Base-by-base conservation (phyloP, 2,329 filamentous ascomycete species). In the Capronia epimyces region DNA sequence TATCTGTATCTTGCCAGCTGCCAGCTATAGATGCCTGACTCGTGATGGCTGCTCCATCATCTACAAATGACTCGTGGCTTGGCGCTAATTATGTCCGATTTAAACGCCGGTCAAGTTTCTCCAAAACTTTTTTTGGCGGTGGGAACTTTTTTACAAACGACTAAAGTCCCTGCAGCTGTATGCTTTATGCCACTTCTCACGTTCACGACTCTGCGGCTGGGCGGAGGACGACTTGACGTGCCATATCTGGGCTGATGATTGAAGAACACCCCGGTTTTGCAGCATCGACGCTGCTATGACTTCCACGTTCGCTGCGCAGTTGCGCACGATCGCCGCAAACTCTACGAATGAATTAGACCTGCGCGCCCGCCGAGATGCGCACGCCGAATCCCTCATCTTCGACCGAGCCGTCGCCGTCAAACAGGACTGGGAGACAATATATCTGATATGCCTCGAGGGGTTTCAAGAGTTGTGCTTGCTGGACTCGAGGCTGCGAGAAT, bases 351-450 rank as follows among this genome's bases (percentile, higher is more conserved):
- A 91, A 61, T 81, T 97, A 64, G 88, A 97, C 67, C 79, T 95
- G 62, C 95, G 94, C 72, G 88, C 90, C 64, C 89, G 96, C 73
- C 91, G 89, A 70, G 82, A 86, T 55, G 83, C 88, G 57, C 93
- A 98, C 72, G 88, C 88, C 59, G 91, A 96, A 70, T 98, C 93
- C 46, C 75, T 99, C 55, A 87, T 99, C 53, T 98, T 95, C 74
- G 90, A 95, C 62, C 80, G 87, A 53, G 82, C 83, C 65, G 78
- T 91, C 61, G 93, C 93, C 44, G 84, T 86, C 4, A 83, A 83
- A 13, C 93, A 99, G 73, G 93, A 84, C 64, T 95, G 91, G 68
- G 87, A 95, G 65, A 87, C 84, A 3, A 79, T 98, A 52, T 97
- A 87, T 67, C 81, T 86, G 50, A 81, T 95, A 66, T 97, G 91